Evolutionary conservation across 2,329 filamentous ascomycete species (phyloP).

Genomic region (Aspergillus spinulosporus): DNA sequence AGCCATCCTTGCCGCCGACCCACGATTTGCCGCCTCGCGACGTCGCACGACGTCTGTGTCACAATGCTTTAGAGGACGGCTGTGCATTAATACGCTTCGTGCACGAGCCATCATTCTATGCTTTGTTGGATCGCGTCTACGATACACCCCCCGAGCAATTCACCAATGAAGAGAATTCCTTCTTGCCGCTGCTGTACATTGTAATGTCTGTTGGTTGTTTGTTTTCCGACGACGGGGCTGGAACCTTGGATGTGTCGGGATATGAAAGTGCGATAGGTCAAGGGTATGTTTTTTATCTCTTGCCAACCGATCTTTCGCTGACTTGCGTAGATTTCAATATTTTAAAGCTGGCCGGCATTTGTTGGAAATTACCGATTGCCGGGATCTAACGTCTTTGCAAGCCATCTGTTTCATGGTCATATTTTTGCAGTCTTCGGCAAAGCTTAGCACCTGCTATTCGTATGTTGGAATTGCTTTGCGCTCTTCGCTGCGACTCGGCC

Average conservation of each 20-base stretch:
- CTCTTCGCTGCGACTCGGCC: slow-evolving; percentile 72
- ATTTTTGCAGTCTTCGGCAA: slow-evolving; percentile 77
- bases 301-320: neutral
- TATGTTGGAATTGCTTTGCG: slow-evolving; percentile 77
- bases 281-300: slow-evolving; percentile 47
- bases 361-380: slow-evolving; percentile 63
- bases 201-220: slow-evolving; percentile 72
- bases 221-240: slow-evolving; percentile 62
- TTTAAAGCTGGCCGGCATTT: slow-evolving; percentile 68
- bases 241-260: slow-evolving; percentile 49
- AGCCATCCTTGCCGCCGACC: slow-evolving; percentile 53
- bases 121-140: slow-evolving; percentile 75
- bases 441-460: slow-evolving; percentile 75
- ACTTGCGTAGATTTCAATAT: slow-evolving; percentile 64
- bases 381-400: slow-evolving; percentile 72
- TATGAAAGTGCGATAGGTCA: slow-evolving; percentile 55
- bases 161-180: slow-evolving; percentile 64
- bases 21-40: slow-evolving; percentile 69
- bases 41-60: slow-evolving; percentile 58
- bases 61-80: slow-evolving; percentile 62
- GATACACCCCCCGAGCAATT: slow-evolving; percentile 64
- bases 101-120: slow-evolving; percentile 78
- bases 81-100: slow-evolving; percentile 69
- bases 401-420: slow-evolving; percentile 77
- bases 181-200: slow-evolving; percentile 69